Conservation (phyloP, 2,329 filamentous ascomycete genomes). For the Pseudopyrenochaeta lycopersici region DNA sequence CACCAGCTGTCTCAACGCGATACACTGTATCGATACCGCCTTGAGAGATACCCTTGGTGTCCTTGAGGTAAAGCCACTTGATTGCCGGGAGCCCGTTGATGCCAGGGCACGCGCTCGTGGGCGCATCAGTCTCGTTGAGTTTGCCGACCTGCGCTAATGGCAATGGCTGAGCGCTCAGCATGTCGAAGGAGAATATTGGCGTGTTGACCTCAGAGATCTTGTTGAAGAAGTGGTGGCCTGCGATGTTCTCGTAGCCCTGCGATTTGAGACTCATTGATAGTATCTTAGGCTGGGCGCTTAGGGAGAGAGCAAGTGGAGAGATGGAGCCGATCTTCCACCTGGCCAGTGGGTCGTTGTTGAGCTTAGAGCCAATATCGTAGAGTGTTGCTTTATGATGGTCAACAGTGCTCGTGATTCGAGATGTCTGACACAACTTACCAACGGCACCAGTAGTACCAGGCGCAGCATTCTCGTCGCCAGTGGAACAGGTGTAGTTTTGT, state of each 20-base stretch:
- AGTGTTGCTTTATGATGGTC: slow-evolving; percentile 37
- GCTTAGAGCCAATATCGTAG: slow-evolving; percentile 46
- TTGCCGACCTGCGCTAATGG: slow-evolving; percentile 57
- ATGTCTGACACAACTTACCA: slow-evolving; percentile 30
- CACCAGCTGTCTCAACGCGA: slow-evolving; percentile 59
- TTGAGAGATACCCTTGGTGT: slow-evolving; percentile 47
- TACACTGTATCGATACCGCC: slow-evolving; percentile 58
- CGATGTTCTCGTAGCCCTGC: slow-evolving; percentile 48
- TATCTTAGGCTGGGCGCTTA: slow-evolving; percentile 24
- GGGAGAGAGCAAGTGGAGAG: slow-evolving; percentile 43
- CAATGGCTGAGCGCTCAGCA: slow-evolving; percentile 51
- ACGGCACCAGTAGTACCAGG: slow-evolving; percentile 45
- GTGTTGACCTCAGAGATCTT: slow-evolving; percentile 35
- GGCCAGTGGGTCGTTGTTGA: slow-evolving; percentile 39
- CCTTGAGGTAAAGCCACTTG: slow-evolving; percentile 57
- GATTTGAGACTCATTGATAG: slow-evolving; percentile 38
- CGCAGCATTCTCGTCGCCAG: slow-evolving; percentile 29
- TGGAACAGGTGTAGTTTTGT: slow-evolving; percentile 62
- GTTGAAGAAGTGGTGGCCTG: slow-evolving; percentile 75
- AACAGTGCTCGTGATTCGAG: slow-evolving; percentile 1
- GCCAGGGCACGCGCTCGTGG: slow-evolving; percentile 52
- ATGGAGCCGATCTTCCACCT: slow-evolving; percentile 44
- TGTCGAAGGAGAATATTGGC: slow-evolving; percentile 68
- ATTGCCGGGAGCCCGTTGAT: slow-evolving; percentile 50
- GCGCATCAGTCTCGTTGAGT: slow-evolving; percentile 61